phyloP scores from a whole-genome alignment of 805 yeast genomes.

The Starmera dryadoides region DNA sequence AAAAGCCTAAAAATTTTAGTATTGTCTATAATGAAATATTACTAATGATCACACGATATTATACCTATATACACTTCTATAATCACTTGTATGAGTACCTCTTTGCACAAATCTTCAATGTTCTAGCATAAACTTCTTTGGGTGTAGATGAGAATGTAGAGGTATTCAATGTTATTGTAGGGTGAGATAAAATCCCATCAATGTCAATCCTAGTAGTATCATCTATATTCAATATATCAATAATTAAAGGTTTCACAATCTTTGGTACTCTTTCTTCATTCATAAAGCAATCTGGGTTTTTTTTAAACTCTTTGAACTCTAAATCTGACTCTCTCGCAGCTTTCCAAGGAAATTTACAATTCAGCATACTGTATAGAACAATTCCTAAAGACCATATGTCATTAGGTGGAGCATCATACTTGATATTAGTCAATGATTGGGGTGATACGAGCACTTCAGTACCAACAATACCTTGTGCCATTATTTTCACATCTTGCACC shows the following conservation, averaged over 20 bases:
- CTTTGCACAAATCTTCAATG: constrained; percentile 6
- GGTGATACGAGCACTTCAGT: constrained; percentile 93
- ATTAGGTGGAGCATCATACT: constrained; percentile 68
- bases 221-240: constrained; percentile 4
- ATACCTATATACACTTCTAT: too few relatives aligned
- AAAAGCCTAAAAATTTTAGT: neutral
- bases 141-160: constrained; percentile 1
- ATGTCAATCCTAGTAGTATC: constrained; percentile 6
- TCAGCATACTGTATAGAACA: constrained; percentile 71
- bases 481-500: constrained; percentile 20
- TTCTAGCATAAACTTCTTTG: constrained; percentile 2
- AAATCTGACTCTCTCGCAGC: constrained; percentile 29
- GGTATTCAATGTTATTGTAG: neutral
- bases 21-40: too few relatives aligned
- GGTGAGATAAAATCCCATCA: constrained; percentile 2
- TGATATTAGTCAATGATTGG: constrained; percentile 61
- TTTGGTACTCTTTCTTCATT: constrained; percentile 6
- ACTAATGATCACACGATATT: too few relatives aligned
- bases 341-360: constrained; percentile 42
- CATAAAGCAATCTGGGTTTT: neutral
- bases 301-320: constrained; percentile 10
- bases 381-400: constrained; percentile 93
- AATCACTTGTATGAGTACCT: neutral
- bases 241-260: neutral
- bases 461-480: constrained; percentile 82